These are phyloP conservation scores for Quillaja saponaria DNA, from an alignment of 306 rosid genomes.

Conservation along the genomic window DNA sequence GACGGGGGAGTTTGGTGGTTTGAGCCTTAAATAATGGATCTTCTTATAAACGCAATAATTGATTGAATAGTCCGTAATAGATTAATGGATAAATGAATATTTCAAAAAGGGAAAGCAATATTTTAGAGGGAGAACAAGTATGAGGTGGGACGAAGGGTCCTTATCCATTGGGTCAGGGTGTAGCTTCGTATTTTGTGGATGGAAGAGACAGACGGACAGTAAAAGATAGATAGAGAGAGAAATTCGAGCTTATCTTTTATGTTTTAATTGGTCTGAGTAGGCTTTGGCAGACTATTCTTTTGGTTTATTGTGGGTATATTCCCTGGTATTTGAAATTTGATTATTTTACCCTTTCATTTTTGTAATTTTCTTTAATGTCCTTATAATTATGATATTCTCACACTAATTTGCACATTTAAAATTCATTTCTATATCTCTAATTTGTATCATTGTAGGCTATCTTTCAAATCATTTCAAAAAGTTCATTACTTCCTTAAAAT, in stretches of 20 bases:
- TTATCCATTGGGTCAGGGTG: constrained; percentile 58
- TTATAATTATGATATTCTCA: no score
- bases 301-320: constrained; percentile 24
- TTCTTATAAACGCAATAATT: neutral
- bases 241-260: constrained; percentile 36
- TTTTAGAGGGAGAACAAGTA: constrained; percentile 15
- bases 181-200: constrained; percentile 4
- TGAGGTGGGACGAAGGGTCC: constrained; percentile 28
- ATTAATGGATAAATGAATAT: neutral
- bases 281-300: constrained; percentile 12
- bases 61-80: neutral
- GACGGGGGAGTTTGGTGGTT: constrained; percentile 11
- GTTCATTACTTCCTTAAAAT: no score
- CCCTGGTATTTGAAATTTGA: neutral
- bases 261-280: constrained; percentile 32
- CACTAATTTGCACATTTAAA: no score
- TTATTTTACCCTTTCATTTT: neutral
- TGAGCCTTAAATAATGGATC: constrained; percentile 6
- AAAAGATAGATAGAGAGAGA: neutral
- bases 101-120: neutral
- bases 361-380: neutral
- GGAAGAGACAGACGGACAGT: neutral
- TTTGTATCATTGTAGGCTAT: no score
- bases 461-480: no score
- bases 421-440: no score